Percentiles rank a stretch among this genome's conserved stretches.
Conservation (phyloP, 139 green algal species). For the Tetratostichococcus sp. region DNA sequence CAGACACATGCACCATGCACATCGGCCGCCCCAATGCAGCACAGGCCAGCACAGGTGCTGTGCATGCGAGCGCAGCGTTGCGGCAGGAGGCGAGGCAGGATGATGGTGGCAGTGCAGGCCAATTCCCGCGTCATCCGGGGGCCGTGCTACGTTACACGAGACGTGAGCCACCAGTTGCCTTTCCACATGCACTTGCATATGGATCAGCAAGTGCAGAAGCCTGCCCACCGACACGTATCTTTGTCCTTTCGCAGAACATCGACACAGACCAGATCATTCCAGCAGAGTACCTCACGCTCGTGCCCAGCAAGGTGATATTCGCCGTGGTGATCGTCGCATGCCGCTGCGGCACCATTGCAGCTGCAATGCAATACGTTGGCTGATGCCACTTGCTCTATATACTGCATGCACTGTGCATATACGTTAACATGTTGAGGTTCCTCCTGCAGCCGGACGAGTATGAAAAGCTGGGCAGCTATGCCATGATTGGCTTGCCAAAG, state of each 20-base stretch:
- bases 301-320: conserved; percentile 27
- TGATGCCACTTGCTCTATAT: too few species aligned
- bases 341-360: too few species aligned
- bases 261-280: conserved; percentile 98
- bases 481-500: conserved; percentile 81
- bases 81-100: background rate
- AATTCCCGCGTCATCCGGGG: conserved; percentile 53
- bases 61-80: background rate
- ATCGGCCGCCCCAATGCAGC: conserved; percentile 7
- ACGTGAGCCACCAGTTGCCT: conserved; percentile 71
- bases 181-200: too few species aligned
- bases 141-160: conserved; percentile 70
- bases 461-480: conserved; percentile 94
- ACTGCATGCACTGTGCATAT: too few species aligned
- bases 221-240: background rate
- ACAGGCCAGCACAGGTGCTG: background rate
- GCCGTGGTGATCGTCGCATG: too few species aligned
- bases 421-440: too few species aligned
- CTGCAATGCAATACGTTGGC: too few species aligned
- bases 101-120: conserved; percentile 26
- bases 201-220: too few species aligned
- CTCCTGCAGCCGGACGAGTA: conserved; percentile 80
- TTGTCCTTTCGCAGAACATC: conserved; percentile 85
- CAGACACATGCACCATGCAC: background rate
- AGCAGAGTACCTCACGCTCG: conserved; percentile 91